A percentile compares a stretch with the other conserved stretches of the same genome.
phyloP scores from a whole-genome alignment of 192 early-diverging fungal species.

The Diversispora epigaea region DNA sequence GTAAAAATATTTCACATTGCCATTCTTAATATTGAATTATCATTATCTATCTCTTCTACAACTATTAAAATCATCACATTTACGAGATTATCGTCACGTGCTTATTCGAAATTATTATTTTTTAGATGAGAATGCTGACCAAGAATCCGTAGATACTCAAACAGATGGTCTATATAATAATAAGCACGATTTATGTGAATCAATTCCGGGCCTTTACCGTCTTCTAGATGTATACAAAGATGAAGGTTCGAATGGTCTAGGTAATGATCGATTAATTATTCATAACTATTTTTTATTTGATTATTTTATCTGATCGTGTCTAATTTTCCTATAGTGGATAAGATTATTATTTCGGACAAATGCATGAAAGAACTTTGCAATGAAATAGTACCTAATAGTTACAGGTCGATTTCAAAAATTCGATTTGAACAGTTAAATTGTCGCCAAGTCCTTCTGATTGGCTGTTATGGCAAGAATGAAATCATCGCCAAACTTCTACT shows the following conservation, averaged over 20 bases:
- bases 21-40: too few relatives aligned
- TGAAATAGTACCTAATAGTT: slow-evolving; percentile 25
- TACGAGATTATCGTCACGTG: too few relatives aligned
- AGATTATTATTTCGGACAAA: slow-evolving; percentile 27
- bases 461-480: slow-evolving; percentile 20
- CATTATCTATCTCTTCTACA: too few relatives aligned
- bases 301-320: not conserved
- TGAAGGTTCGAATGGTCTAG: too few relatives aligned
- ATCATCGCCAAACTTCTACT: slow-evolving; percentile 24
- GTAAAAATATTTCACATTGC: too few relatives aligned
- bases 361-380: slow-evolving; percentile 21
- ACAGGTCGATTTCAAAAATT: slow-evolving; percentile 26
- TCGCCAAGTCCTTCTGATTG: not conserved
- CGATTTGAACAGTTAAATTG: slow-evolving; percentile 15
- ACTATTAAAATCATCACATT: too few relatives aligned
- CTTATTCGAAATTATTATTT: too few relatives aligned
- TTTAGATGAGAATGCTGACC: too few relatives aligned
- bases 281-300: not conserved
- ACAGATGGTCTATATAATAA: not conserved
- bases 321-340: slow-evolving; percentile 17
- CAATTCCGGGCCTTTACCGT: slow-evolving; percentile 12
- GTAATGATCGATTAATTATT: not conserved
- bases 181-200: not conserved
- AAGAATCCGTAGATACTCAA: too few relatives aligned
- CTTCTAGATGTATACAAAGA: not conserved